A percentile compares a stretch with the other conserved stretches of the same genome.
Evolutionary conservation across 2,329 filamentous ascomycete genomes (phyloP).

Genomic region (Calonectria multiphialidica): DNA sequence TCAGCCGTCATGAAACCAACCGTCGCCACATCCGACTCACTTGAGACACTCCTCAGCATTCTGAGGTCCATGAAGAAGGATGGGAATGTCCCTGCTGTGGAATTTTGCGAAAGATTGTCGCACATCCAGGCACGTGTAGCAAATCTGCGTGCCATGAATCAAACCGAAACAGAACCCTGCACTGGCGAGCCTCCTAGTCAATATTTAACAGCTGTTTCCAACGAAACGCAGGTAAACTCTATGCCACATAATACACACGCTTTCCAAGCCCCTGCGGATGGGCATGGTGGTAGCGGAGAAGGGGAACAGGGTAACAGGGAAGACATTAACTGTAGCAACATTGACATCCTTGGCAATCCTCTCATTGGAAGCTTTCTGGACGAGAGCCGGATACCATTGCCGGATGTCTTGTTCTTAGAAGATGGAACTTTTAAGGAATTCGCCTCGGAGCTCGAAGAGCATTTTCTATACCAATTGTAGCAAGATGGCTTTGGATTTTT

Average conservation of each 20-base stretch:
- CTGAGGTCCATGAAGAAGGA: constrained; percentile 45
- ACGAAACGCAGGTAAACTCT: background rate
- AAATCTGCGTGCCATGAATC: constrained; percentile 26
- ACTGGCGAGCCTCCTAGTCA: background rate
- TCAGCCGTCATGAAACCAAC: constrained; percentile 47
- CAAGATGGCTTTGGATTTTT: too few species aligned
- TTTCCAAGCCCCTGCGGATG: constrained; percentile 18
- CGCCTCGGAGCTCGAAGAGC: constrained; percentile 44
- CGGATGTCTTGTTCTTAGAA: constrained; percentile 40
- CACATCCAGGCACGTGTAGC: constrained; percentile 39
- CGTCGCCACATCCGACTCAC: constrained; percentile 40
- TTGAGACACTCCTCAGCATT: constrained; percentile 45
- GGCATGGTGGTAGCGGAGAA: background rate
- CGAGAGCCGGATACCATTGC: constrained; percentile 41
- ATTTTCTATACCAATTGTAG: constrained; percentile 33
- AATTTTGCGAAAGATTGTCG: constrained; percentile 45
- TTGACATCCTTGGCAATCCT: constrained; percentile 42
- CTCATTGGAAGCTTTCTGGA: constrained; percentile 45
- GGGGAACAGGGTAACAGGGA: background rate
- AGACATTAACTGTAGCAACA: constrained; percentile 28
- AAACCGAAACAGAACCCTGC: constrained; percentile 13
- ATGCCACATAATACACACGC: background rate
- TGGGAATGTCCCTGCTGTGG: constrained; percentile 45
- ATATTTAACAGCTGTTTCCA: background rate
- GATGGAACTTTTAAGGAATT: constrained; percentile 42